Evolutionary conservation across 192 early-diverging fungal species (phyloP).

Genomic region (Backusella mclennaniae): DNA sequence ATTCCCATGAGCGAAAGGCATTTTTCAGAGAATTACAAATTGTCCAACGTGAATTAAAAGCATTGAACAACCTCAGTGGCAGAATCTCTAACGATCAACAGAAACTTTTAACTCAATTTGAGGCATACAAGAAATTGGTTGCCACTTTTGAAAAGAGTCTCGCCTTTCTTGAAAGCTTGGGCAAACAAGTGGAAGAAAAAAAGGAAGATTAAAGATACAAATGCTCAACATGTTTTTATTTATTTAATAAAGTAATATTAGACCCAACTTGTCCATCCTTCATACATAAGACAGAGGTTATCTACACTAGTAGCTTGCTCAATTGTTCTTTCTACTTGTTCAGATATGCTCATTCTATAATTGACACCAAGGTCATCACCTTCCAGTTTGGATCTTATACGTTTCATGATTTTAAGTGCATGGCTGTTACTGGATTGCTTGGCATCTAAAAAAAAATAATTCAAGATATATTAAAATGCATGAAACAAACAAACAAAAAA

Average conservation of each 20-base stretch:
- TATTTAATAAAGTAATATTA: slow-evolving; percentile 32
- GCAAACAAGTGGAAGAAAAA: no score
- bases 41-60: neutral
- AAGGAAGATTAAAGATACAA: neutral
- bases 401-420: slow-evolving; percentile 60
- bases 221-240: neutral
- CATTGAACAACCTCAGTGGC: neutral
- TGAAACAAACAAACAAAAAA: neutral
- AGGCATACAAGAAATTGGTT: neutral
- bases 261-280: slow-evolving; percentile 90
- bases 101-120: neutral
- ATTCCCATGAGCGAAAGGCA: neutral
- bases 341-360: slow-evolving; percentile 55
- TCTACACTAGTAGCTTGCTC: slow-evolving; percentile 62
- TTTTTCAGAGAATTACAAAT: neutral
- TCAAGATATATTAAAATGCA: neutral
- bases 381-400: slow-evolving; percentile 65
- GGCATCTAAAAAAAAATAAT: neutral
- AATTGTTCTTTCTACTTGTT: slow-evolving; percentile 66
- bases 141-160: neutral
- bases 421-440: slow-evolving; percentile 48
- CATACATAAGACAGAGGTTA: slow-evolving; percentile 79
- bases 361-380: slow-evolving; percentile 55
- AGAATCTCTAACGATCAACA: neutral
- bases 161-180: neutral